Evolutionary conservation across 1,139 yeast species (phyloP).

Genomic region (Suhomyces bribrorum): DNA sequence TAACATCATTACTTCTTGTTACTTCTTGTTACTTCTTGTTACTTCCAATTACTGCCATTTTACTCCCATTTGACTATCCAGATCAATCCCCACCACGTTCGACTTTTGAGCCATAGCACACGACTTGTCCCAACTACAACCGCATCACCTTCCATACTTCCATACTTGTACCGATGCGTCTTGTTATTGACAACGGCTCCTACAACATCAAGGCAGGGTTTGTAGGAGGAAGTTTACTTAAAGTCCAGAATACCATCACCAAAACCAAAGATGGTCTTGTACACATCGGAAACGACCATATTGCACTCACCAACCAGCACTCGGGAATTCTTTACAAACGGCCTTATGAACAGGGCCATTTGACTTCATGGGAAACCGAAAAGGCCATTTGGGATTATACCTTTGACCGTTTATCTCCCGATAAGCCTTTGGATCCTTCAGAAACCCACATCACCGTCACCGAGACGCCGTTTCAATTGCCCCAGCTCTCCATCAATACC

Average conservation of each 20-base stretch:
- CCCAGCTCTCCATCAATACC: conserved; percentile 78
- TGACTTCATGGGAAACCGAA: conserved; percentile 90
- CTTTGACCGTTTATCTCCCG: conserved; percentile 35
- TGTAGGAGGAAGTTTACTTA: conserved; percentile 32
- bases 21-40: too few relatives aligned
- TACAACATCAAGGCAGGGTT: conserved; percentile 79
- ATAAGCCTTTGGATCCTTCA: conserved; percentile 42
- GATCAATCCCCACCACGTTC: too few relatives aligned
- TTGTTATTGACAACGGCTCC: conserved; percentile 84
- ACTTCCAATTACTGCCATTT: too few relatives aligned
- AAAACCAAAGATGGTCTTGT: conserved; percentile 75
- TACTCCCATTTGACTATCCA: too few relatives aligned
- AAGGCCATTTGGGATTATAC: conserved; percentile 92
- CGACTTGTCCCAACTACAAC: too few relatives aligned
- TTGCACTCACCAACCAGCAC: conserved; percentile 64
- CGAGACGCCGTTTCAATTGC: conserved; percentile 82
- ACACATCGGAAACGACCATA: conserved; percentile 69
- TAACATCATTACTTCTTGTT: too few relatives aligned
- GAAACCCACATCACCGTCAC: conserved; percentile 59
- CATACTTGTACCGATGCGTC: too few relatives aligned
- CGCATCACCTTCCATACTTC: too few relatives aligned
- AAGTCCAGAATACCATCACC: conserved; percentile 68
- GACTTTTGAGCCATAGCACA: too few relatives aligned
- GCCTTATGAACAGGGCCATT: conserved; percentile 86
- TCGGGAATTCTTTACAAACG: conserved; percentile 75